Conservation (phyloP, 768 basidiomycete species). For the Lanmaoa pseudosensibilis region DNA sequence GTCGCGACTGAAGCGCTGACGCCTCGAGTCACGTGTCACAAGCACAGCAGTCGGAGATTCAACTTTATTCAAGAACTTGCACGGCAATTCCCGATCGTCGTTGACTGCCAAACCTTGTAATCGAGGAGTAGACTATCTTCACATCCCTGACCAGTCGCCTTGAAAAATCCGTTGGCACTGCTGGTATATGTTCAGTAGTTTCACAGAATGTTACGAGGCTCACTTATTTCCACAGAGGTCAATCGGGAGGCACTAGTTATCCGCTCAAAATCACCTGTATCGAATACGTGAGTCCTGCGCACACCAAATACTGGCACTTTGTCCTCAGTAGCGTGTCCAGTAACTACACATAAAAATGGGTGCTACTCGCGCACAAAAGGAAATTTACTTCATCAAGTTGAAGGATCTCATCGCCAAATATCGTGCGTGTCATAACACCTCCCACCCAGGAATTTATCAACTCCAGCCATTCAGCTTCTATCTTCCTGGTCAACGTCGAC, state of each 20-base stretch:
- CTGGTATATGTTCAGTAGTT: constrained; percentile 45
- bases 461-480: constrained; percentile 65
- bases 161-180: constrained; percentile 95
- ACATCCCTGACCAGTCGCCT: constrained; percentile 54
- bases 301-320: neutral
- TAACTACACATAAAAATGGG: constrained; percentile 67
- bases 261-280: constrained; percentile 24
- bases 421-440: constrained; percentile 53
- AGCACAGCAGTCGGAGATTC: constrained; percentile 13
- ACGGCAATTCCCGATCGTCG: constrained; percentile 21
- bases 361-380: constrained; percentile 87
- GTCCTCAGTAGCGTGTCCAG: constrained; percentile 8
- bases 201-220: neutral
- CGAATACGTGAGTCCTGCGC: constrained; percentile 27
- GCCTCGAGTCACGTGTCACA: constrained; percentile 12
- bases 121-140: constrained; percentile 8
- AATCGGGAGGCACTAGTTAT: constrained; percentile 82
- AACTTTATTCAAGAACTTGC: constrained; percentile 34
- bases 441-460: neutral
- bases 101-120: constrained; percentile 26
- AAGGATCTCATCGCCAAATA: constrained; percentile 89
- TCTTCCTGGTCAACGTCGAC: constrained; percentile 99
- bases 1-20: neutral
- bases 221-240: constrained; percentile 60
- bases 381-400: constrained; percentile 88